These are phyloP conservation scores for Tuber borchii DNA, from an alignment of 495 filamentous ascomycete species.

Conservation along the genomic window DNA sequence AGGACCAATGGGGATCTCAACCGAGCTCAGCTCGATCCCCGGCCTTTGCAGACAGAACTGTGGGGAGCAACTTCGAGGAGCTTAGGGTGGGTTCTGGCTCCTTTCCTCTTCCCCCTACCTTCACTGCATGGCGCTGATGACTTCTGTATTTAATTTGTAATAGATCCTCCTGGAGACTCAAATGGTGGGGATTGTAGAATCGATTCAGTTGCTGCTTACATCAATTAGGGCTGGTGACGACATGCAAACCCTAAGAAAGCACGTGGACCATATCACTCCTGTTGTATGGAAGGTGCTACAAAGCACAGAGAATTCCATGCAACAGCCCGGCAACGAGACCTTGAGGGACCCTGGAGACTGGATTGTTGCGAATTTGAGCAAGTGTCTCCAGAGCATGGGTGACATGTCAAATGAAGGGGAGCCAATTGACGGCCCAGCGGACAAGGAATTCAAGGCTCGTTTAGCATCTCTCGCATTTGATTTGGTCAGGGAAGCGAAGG, in stretches of 20 bases:
- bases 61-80: constrained; percentile 61
- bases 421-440: constrained; percentile 46
- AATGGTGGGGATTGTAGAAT: constrained; percentile 70
- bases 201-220: constrained; percentile 72
- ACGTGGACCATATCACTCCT: constrained; percentile 63
- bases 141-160: constrained; percentile 20
- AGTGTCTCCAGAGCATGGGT: constrained; percentile 60
- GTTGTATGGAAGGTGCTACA: constrained; percentile 64
- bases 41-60: constrained; percentile 45
- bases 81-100: constrained; percentile 53
- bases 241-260: constrained; percentile 59
- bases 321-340: constrained; percentile 43
- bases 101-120: constrained; percentile 36
- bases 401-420: constrained; percentile 59
- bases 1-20: constrained; percentile 11
- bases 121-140: constrained; percentile 25
- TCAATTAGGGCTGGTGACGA: constrained; percentile 66
- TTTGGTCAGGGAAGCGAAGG: constrained; percentile 72
- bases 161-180: constrained; percentile 80
- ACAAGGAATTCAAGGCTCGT: constrained; percentile 63
- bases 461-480: constrained; percentile 78
- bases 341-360: constrained; percentile 55
- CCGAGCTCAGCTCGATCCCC: constrained; percentile 12
- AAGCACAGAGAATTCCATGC: constrained; percentile 58
- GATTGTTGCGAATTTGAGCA: constrained; percentile 57